Base-by-base conservation (phyloP, 2,329 filamentous ascomycete species). In the Fusarium veterinarium region DNA sequence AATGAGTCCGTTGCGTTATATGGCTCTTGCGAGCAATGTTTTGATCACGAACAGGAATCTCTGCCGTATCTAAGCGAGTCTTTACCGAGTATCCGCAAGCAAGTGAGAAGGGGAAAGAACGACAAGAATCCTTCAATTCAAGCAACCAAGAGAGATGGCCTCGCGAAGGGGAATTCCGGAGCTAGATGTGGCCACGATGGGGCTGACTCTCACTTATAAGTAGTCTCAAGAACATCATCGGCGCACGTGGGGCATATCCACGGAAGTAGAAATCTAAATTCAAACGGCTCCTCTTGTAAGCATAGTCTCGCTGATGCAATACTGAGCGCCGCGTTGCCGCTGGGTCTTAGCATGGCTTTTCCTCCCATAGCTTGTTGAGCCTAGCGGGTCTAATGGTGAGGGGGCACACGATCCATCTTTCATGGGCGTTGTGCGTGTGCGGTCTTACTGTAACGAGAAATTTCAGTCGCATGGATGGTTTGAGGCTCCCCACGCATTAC, bases 261-360 rank as follows among this genome's bases (percentile, higher is more conserved):
- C 28, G 35, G 40, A 63, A 60, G 33, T 60, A 62, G 65, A 52
- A 49, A 63, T 44, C 62, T 67, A 58, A 62, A 33, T 44, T 57
- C 48, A 40, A 63, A 68, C 19, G 48, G 56, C 38, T 63, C 51
- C 57, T 67, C 56, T 67, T 58, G 56, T 52, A 49, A 67, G 62
- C 62, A 46, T 62, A 63, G 68, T 48, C 60, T 67, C 56, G 38
- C 45, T 73, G 70, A 64, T 73, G 67, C 71, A 68, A 73, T 73
- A 42, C 63, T 42, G 33, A 51, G 19, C 31, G 19, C 48, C 40
- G 37, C 45, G 33, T 48, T 48, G 42, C 46, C 30, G 46, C 42
- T 42, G 60, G 28, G 59, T 52, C 31, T 33, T 48, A 56, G 44
- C 57, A 70, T 70, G 65, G 42, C 60, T 73, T 67, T 56, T 49